Percentiles rank a stretch among this genome's conserved stretches.
phyloP scores from a whole-genome alignment of 345 rosid genomes.

The Acer yangbiense region DNA sequence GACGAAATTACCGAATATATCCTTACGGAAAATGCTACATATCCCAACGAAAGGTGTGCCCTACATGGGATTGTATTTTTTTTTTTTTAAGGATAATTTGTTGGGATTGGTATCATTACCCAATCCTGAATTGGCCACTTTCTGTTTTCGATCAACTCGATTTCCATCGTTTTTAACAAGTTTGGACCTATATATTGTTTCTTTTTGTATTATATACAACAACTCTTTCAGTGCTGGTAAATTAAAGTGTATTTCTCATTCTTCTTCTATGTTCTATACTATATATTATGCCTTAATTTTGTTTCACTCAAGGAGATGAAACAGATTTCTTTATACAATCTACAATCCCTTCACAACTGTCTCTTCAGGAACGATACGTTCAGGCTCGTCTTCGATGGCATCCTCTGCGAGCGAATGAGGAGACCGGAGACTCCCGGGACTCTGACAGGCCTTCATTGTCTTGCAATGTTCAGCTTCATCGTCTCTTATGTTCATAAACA shows the following conservation, averaged over 20 bases:
- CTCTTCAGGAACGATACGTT: slow-evolving; percentile 46
- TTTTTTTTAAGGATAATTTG: too few species aligned
- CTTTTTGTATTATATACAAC: not conserved
- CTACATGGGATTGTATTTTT: too few species aligned
- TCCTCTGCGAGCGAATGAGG: slow-evolving; percentile 72
- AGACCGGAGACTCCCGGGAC: slow-evolving; percentile 77
- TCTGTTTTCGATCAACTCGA: too few species aligned
- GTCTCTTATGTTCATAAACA: slow-evolving; percentile 87
- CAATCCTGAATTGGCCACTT: too few species aligned
- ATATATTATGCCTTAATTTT: not conserved
- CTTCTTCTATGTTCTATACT: not conserved
- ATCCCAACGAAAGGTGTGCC: too few species aligned
- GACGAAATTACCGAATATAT: too few species aligned
- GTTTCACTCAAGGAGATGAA: slow-evolving; percentile 25
- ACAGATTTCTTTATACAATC: slow-evolving; percentile 82
- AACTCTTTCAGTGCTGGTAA: slow-evolving; percentile 3
- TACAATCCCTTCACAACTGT: slow-evolving; percentile 80
- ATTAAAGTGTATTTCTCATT: not conserved
- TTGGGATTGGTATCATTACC: too few species aligned
- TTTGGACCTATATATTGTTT: not conserved
- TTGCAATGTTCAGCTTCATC: slow-evolving; percentile 98
- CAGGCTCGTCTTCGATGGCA: slow-evolving; percentile 39
- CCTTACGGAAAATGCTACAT: too few species aligned
- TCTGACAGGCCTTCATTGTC: slow-evolving; percentile 96
- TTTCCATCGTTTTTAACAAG: too few species aligned